Evolutionary conservation across 768 basidiomycete genomes (phyloP).

Genomic region (Agaricus subrufescens): DNA sequence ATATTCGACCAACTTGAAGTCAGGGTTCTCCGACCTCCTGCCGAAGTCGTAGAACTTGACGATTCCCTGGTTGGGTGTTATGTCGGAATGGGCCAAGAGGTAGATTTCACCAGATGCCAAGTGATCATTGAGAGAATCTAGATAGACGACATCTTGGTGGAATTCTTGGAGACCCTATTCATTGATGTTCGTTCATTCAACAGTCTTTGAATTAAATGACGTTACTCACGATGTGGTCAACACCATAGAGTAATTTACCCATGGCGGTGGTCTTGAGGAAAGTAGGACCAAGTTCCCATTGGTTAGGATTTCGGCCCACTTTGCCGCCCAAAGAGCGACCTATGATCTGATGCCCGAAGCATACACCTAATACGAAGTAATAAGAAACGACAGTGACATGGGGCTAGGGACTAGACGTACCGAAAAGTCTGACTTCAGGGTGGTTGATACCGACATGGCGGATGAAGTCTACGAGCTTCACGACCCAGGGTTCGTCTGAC

Average conservation of each 20-base stretch:
- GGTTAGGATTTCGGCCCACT: conserved; percentile 57
- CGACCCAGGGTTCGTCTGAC: conserved; percentile 73
- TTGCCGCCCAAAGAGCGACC: conserved; percentile 70
- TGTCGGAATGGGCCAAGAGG: conserved; percentile 56
- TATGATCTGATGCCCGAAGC: conserved; percentile 82
- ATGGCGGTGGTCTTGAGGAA: conserved; percentile 57
- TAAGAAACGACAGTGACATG: neutral
- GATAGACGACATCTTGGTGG: neutral
- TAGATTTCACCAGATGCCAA: conserved; percentile 28
- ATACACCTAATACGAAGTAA: conserved; percentile 54
- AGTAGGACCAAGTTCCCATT: conserved; percentile 76
- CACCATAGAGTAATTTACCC: conserved; percentile 47
- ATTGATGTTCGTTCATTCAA: neutral
- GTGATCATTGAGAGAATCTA: conserved; percentile 29
- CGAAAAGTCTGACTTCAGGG: conserved; percentile 33
- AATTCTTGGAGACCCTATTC: neutral
- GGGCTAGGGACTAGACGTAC: conserved; percentile 24
- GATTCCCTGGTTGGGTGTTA: conserved; percentile 70
- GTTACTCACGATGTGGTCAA: too few relatives aligned
- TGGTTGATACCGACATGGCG: too few relatives aligned
- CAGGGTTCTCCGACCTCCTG: neutral
- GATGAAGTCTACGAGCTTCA: conserved; percentile 57
- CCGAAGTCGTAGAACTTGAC: conserved; percentile 34
- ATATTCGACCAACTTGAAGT: conserved; percentile 19
- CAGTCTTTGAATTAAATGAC: neutral